A percentile compares a stretch with the other conserved stretches of the same genome.
phyloP scores from a whole-genome alignment of 1,284 basidiomycete species.

The Pholiota adiposa region DNA sequence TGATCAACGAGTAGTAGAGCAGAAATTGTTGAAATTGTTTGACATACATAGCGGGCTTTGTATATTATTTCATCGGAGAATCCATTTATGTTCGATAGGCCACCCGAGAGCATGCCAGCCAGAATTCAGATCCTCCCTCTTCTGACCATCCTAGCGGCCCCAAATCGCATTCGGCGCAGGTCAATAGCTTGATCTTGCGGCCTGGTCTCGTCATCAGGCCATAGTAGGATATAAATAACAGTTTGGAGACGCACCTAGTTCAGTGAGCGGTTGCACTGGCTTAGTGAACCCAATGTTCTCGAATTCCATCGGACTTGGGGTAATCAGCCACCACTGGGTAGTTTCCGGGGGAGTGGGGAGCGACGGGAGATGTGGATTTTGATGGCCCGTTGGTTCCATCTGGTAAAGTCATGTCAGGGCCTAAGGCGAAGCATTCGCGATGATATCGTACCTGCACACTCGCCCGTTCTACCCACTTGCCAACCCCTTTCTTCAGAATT shows the following conservation, averaged over 20 bases:
- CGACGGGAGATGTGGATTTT: slow-evolving; percentile 48
- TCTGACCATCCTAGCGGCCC: slow-evolving; percentile 90
- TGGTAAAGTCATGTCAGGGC: slow-evolving; percentile 25
- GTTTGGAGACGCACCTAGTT: slow-evolving; percentile 28
- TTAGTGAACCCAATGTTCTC: slow-evolving; percentile 92
- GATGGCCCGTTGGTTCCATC: slow-evolving; percentile 52
- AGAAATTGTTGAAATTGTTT: neutral
- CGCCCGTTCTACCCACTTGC: slow-evolving; percentile 58
- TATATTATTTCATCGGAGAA: neutral
- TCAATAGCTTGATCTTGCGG: slow-evolving; percentile 72
- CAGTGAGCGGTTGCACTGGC: slow-evolving; percentile 43
- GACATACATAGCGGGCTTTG: neutral
- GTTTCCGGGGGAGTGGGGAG: slow-evolving; percentile 55
- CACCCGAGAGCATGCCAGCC: slow-evolving; percentile 78
- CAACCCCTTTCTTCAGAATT: slow-evolving; percentile 72
- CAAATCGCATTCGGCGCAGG: slow-evolving; percentile 91
- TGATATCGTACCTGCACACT: slow-evolving; percentile 55
- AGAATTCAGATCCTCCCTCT: slow-evolving; percentile 80
- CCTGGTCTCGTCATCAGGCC: slow-evolving; percentile 26
- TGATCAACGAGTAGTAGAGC: neutral
- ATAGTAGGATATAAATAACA: neutral
- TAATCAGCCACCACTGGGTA: slow-evolving; percentile 79
- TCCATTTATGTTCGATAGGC: slow-evolving; percentile 50
- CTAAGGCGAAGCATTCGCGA: neutral
- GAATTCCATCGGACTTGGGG: slow-evolving; percentile 81